Evolutionary conservation across 345 rosid genomes (phyloP), one percentile per base, ranked within the genome.

Genomic region (Geranium rotundifolium): DNA sequence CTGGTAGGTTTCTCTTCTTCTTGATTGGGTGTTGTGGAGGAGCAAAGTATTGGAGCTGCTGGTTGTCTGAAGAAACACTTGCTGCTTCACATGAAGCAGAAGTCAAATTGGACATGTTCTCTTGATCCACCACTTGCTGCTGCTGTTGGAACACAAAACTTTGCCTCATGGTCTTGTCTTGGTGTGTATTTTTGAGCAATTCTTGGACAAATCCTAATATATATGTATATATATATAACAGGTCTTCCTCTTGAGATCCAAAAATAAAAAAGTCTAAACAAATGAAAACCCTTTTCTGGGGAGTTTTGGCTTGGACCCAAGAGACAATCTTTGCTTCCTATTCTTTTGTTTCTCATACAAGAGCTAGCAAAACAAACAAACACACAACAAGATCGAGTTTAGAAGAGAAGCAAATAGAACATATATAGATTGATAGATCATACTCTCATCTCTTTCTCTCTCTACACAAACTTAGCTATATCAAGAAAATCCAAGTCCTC

Each of bases 101-200:
- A 69, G 97, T 91, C 80, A 91, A 77, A 81, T 88, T 91, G 30
- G 96, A 88, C 97, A 88, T 85, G 72, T 88, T 84, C 63, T 84
- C 89, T 58, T 84, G 86, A 23, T 71, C 59, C 54, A 63, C 62
- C 49, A 59, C 67, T 20, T 75, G 67, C 4, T 69, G 68, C 27
- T 78, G 78, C 52, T 75, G 84, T 55, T 75, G 78, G 66, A 85
- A 82, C 58, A 82, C 63, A 74, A 81, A 75, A 57, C 72, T 78
- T 74, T 85, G 76, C 78, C 81, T 71, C 79, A 71, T 75, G 72
- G 19, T 68, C 60, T 56, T 29, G 14, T 62, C 62, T 27, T 29
- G 9, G 17, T 59, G 39, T 59, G 31, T 19, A 13, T 17, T 57
- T 23, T 57, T 19, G 14, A 19, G n/a, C 30, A 19, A 19, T 46